Percentiles rank a stretch among this genome's conserved stretches.
phyloP scores from a whole-genome alignment of 2,329 filamentous ascomycete species.

The Passalora sequoiae region DNA sequence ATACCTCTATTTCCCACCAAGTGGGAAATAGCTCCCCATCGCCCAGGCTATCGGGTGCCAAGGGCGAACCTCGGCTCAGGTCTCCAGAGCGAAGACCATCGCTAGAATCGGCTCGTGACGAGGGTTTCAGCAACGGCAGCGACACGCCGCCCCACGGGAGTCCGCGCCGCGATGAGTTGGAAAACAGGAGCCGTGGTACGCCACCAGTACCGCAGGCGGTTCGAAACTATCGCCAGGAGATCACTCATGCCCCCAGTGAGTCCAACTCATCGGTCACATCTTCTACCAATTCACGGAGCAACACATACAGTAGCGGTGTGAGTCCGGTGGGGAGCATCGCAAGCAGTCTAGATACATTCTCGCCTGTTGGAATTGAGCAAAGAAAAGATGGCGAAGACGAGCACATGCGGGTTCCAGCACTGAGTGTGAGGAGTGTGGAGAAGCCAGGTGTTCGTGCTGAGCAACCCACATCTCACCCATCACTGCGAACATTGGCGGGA shows the following conservation, averaged over 20 bases:
- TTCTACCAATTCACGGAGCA: slow-evolving; percentile 20
- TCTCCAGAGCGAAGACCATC: slow-evolving; percentile 14
- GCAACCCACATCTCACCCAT: slow-evolving; percentile 19
- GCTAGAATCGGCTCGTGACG: no score
- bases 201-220: slow-evolving; percentile 32
- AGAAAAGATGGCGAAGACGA: slow-evolving; percentile 23
- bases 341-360: slow-evolving; percentile 31
- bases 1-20: no score
- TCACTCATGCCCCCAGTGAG: slow-evolving; percentile 27
- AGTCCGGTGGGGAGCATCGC: slow-evolving; percentile 31
- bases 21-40: no score
- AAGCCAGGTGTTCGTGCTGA: slow-evolving; percentile 27
- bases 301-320: slow-evolving; percentile 27
- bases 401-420: slow-evolving; percentile 21
- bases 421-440: slow-evolving; percentile 23
- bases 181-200: slow-evolving; percentile 28
- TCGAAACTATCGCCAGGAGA: slow-evolving; percentile 24
- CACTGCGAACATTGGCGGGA: slow-evolving; percentile 21
- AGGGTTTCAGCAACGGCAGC: no score
- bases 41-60: no score
- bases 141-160: no score
- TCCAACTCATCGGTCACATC: slow-evolving; percentile 31
- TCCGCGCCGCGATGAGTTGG: slow-evolving; percentile 19
- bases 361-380: slow-evolving; percentile 16
- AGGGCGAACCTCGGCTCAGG: slow-evolving; percentile 23